Evolutionary conservation across 768 basidiomycete genomes (phyloP).

Genomic region (Tricholoma matsutake): DNA sequence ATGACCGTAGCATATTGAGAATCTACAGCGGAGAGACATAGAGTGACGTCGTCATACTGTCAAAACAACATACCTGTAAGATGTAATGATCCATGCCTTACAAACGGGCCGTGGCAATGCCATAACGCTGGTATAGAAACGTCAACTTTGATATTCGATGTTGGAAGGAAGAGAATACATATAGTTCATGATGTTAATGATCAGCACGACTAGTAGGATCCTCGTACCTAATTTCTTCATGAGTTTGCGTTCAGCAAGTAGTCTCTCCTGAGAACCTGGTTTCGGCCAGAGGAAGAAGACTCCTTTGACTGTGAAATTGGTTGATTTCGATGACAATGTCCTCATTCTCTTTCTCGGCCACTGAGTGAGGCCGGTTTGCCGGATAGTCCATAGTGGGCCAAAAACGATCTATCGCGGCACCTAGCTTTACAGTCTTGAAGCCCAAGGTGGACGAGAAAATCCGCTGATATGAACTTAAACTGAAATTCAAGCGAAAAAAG

Average conservation of each 20-base stretch:
- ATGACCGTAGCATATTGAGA: too few species aligned
- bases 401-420: not conserved
- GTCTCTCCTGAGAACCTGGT: slow-evolving; percentile 28
- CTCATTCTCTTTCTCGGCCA: slow-evolving; percentile 19
- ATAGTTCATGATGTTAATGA: slow-evolving; percentile 67
- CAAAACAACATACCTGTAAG: too few species aligned
- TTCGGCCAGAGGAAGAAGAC: slow-evolving; percentile 11
- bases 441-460: not conserved
- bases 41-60: too few species aligned
- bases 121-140: too few species aligned
- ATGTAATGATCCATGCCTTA: too few species aligned
- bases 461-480: too few species aligned
- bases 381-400: not conserved
- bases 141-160: too few species aligned
- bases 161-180: too few species aligned
- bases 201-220: slow-evolving; percentile 53
- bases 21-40: too few species aligned
- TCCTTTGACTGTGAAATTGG: slow-evolving; percentile 1
- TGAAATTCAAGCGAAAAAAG: too few species aligned
- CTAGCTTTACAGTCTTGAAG: not conserved
- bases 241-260: slow-evolving; percentile 40
- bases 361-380: not conserved
- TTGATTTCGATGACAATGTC: slow-evolving; percentile 14
- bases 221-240: slow-evolving; percentile 55
- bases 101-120: too few species aligned